Evolutionary conservation across 1,284 basidiomycete genomes (phyloP), one percentile per base, ranked within the genome.

Genomic region (Grifola frondosa): DNA sequence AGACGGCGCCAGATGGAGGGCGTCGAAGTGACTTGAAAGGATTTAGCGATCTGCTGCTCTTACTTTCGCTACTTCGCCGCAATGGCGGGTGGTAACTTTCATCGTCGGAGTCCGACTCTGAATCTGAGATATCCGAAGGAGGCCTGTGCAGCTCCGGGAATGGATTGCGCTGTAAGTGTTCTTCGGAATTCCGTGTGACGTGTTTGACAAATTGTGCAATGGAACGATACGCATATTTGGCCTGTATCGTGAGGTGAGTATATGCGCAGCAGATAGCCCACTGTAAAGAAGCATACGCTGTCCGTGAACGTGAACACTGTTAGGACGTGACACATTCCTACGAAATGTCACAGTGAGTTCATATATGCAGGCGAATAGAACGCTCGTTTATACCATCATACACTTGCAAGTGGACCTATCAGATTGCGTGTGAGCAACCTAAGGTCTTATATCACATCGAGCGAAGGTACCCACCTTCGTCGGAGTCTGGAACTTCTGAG

Each of bases 331-430:
- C 78, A 81, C 78, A 83, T 81, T 35, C 72, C 78, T 80, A 37
- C 19, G 3, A 15, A 21, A 12, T 9, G n/a, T 20, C 7, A 22
- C 22, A 15, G 12, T 41, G 21, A 47, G 17, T 30, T 4, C 19
- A 20, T 33, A 19, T 3, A 15, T 10, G 17, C 15, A 9, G 12
- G 8, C 17, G 20, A 19, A 16, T 16, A 6, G 28, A 30, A 25
- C 7, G 15, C 31, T 13, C n/a, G n/a, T 17, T 32, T 63, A 17
- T 47, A 75, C 77, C 80, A 54, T 82, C 80, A 45, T 71, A 80
- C 0, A 80, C 70, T 61, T 94, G 91, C 0, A 94, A 68, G 62
- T 93, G 90, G 35, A 93, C 79, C 75, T 78, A 30, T 3, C 6
- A 19, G 10, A 20, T 5, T 20, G 1, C 4, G 13, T 9, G 7